Conservation (phyloP, 2,329 filamentous ascomycete species). For the Cryphonectria carpinicola region DNA sequence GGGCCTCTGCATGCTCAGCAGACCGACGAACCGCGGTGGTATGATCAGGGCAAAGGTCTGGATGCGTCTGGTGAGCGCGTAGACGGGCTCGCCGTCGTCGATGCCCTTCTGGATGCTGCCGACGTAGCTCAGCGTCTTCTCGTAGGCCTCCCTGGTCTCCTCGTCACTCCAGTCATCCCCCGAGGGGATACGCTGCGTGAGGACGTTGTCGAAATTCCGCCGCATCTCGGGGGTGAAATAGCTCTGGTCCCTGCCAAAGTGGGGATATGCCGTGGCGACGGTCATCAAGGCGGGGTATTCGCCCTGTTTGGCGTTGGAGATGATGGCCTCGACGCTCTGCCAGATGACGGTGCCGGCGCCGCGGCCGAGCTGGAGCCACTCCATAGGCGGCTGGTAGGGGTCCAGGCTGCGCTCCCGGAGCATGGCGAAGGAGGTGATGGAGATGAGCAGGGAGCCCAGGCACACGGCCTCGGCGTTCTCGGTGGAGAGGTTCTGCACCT, state of each 20-base stretch:
- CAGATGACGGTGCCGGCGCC: conserved; percentile 35
- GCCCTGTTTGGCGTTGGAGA: conserved; percentile 45
- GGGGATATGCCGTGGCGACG: conserved; percentile 46
- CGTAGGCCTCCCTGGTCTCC: conserved; percentile 35
- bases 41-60: conserved; percentile 36
- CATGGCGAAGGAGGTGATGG: conserved; percentile 35
- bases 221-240: conserved; percentile 35
- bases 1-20: conserved; percentile 33
- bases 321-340: conserved; percentile 33
- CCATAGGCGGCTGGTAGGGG: conserved; percentile 34
- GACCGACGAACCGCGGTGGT: conserved; percentile 32
- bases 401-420: conserved; percentile 33
- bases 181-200: conserved; percentile 31
- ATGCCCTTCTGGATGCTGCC: conserved; percentile 35
- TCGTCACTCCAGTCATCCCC: conserved; percentile 32
- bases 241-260: conserved; percentile 34
- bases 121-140: conserved; percentile 36
- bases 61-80: conserved; percentile 35
- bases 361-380: conserved; percentile 36
- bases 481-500: conserved; percentile 31
- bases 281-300: conserved; percentile 48
- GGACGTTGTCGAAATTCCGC: conserved; percentile 27
- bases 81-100: conserved; percentile 37
- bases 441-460: conserved; percentile 33
- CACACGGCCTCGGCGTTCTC: conserved; percentile 35